phyloP scores from a whole-genome alignment of 2,329 filamentous ascomycete genomes.

The Fusarium veterinarium region DNA sequence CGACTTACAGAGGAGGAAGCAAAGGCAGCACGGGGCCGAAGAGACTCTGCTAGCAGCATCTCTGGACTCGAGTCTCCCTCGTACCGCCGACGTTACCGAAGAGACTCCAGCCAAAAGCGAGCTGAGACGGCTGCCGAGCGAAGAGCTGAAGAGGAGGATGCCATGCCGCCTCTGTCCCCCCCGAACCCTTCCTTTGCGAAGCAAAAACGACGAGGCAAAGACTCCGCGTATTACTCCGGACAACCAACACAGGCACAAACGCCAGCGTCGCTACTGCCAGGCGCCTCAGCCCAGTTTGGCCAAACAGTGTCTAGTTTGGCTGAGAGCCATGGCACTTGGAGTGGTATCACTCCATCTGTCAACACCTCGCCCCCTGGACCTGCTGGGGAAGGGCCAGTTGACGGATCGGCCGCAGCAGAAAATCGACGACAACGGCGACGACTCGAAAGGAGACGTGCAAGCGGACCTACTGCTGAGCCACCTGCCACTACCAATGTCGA shows the following conservation, averaged over 20 bases:
- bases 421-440: constrained; percentile 67
- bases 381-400: constrained; percentile 49
- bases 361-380: constrained; percentile 56
- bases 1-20: constrained; percentile 71
- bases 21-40: constrained; percentile 57
- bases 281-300: constrained; percentile 47
- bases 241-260: constrained; percentile 46
- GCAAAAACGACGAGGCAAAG: constrained; percentile 61
- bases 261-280: constrained; percentile 50
- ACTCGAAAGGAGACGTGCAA: constrained; percentile 62
- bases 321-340: constrained; percentile 66
- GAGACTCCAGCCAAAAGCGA: constrained; percentile 61
- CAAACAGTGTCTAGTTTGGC: constrained; percentile 61
- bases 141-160: constrained; percentile 53
- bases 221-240: constrained; percentile 73
- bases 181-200: constrained; percentile 68
- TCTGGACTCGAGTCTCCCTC: constrained; percentile 67
- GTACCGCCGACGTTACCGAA: constrained; percentile 62
- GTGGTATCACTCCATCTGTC: constrained; percentile 53
- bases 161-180: constrained; percentile 61
- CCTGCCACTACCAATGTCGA: constrained; percentile 29
- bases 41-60: constrained; percentile 66
- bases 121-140: constrained; percentile 61
- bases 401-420: constrained; percentile 57
- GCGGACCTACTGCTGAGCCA: constrained; percentile 42